Conservation (phyloP, 176 grass and related monocot genomes). For the Typha latifolia region DNA sequence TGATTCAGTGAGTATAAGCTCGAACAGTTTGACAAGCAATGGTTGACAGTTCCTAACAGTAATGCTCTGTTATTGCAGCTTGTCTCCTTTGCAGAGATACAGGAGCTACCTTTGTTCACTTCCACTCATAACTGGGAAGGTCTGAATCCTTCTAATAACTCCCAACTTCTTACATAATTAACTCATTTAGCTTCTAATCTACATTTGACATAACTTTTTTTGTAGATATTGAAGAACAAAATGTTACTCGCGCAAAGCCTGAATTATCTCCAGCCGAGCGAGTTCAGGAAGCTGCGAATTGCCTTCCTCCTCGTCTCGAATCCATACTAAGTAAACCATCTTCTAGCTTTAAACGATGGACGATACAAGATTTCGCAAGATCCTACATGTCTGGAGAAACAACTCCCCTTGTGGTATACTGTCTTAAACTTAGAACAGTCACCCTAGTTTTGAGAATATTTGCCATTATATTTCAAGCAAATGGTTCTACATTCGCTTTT, state of each 20-base stretch:
- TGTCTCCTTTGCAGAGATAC: conserved; percentile 55
- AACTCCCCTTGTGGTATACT: conserved; percentile 46
- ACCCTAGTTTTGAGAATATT: too few relatives aligned
- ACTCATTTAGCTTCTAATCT: too few relatives aligned
- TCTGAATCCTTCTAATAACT: neutral
- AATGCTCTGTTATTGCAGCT: conserved; percentile 29
- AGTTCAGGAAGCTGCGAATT: conserved; percentile 35
- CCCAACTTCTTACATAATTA: neutral
- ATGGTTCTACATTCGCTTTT: too few relatives aligned
- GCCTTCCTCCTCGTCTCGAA: conserved; percentile 37
- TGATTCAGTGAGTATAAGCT: neutral
- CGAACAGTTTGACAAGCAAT: neutral
- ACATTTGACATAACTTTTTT: too few relatives aligned
- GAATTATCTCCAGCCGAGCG: conserved; percentile 33
- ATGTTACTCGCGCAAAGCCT: conserved; percentile 34
- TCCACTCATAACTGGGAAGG: conserved; percentile 41
- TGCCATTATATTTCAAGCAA: too few relatives aligned
- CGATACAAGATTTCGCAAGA: conserved; percentile 44
- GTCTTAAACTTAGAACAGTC: neutral
- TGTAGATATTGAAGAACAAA: conserved; percentile 51
- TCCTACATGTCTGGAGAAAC: conserved; percentile 57
- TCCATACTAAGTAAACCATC: conserved; percentile 5
- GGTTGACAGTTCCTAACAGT: neutral
- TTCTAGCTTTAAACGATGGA: conserved; percentile 37
- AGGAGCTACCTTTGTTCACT: conserved; percentile 75